Percentiles rank a stretch among this genome's conserved stretches.
These are phyloP conservation scores for Telfairia occidentalis DNA, from an alignment of 331 rosid species.

Conservation along the genomic window DNA sequence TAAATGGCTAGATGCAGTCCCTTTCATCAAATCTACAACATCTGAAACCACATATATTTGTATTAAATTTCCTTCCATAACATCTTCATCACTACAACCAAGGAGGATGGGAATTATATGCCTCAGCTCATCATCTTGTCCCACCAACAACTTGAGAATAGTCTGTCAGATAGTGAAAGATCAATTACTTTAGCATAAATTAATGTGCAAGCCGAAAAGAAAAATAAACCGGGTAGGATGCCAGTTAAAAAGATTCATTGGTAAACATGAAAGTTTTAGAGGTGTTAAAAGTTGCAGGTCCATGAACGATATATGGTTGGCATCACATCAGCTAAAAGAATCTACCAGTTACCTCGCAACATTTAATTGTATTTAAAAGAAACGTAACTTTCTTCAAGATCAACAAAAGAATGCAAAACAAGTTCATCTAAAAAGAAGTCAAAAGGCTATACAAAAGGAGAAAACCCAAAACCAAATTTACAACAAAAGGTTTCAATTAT, in stretches of 20 bases:
- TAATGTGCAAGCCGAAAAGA: neutral
- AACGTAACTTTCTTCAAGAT: neutral
- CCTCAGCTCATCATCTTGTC: slow-evolving; percentile 52
- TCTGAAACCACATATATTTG: slow-evolving; percentile 20
- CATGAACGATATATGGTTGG: neutral
- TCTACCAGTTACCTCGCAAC: neutral
- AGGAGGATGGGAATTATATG: slow-evolving; percentile 52
- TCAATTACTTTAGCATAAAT: neutral
- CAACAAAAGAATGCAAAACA: neutral
- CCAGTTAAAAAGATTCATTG: slow-evolving; percentile 3
- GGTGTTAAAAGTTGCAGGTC: neutral
- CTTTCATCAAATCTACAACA: slow-evolving; percentile 45
- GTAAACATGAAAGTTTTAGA: neutral
- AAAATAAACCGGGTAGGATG: neutral
- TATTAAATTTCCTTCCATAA: slow-evolving; percentile 32
- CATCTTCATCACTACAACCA: slow-evolving; percentile 47
- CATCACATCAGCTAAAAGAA: neutral
- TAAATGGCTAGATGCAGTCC: slow-evolving; percentile 67
- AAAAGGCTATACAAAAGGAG: neutral
- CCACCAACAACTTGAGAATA: slow-evolving; percentile 56
- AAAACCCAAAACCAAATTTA: neutral
- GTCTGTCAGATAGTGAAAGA: slow-evolving; percentile 41
- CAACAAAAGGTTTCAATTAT: neutral
- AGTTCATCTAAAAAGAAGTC: neutral
- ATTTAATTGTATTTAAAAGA: neutral